Base-by-base conservation (phyloP, 140 eudicot genomes). In the Senecio squalidus region DNA sequence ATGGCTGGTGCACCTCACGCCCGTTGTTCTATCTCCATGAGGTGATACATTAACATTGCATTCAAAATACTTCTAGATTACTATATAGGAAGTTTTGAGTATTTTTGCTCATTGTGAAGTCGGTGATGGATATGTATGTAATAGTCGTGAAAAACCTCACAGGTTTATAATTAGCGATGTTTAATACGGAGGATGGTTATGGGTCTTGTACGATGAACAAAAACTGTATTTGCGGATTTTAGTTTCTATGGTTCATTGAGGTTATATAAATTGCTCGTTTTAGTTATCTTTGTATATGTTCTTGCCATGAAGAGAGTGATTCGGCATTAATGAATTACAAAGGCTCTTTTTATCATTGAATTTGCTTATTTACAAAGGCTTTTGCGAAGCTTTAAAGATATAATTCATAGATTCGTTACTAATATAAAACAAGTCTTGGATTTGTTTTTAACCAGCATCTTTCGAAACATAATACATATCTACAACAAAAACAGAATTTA, bases 11-110 rank as follows among this genome's bases (percentile, higher is more conserved):
- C 21, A 28, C 58, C 38, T 26, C 21, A 52, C 26, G 18, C 50
- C 13, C 13, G 27, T 2, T 45, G 5, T 45, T 0, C 10, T 45
- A 45, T 24, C 27, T 52, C 38, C 2, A 26, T 22, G 31, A 56
- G 20, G 18, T 55, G 60, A 8, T 31, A 55, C 25, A 28, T 6
- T 4, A 28, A 28, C 60, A 4, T 55, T 30, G 43, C 11, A 28
- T 29, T 29, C 26, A 27, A 14, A 10, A 16, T 5, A 13, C 16
- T 25, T 16, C 23, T 21, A 43, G 28, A 5, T 16, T 60, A 62
- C 21, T 14, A 30, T 64, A 33, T 34, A 64, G 27, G 60, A 63
- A 33, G n/a, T 50, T 44, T 60, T 63, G 57, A 48, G 33, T 47
- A 28, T 44, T 46, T n/a, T 20, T 30, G 58, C 23, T 31, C 7